Percentiles rank a stretch among this genome's conserved stretches.
Conservation (phyloP, 139 green algal genomes). For the Chlorella sp. region DNA sequence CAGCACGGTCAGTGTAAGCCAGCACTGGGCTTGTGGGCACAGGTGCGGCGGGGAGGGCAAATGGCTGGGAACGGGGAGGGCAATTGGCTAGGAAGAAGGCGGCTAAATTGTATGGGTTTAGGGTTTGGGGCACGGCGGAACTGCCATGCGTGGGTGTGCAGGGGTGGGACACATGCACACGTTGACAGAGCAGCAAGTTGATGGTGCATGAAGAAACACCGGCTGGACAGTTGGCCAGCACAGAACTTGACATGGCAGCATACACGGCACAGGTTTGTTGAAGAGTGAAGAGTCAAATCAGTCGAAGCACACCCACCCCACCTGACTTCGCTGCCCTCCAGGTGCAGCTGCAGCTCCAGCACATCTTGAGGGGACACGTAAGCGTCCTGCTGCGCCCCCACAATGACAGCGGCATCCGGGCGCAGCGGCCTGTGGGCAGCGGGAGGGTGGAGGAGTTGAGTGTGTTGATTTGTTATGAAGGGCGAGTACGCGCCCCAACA, state of each 20-base stretch:
- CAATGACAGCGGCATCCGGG: slow-evolving; percentile 77
- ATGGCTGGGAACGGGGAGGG: no score
- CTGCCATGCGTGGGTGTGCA: no score
- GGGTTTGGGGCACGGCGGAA: no score
- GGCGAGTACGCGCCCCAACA: slow-evolving; percentile 79
- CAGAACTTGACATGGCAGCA: not conserved
- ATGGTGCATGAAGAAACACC: not conserved
- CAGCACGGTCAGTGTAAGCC: not conserved
- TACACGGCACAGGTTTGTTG: not conserved
- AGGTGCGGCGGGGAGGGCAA: no score
- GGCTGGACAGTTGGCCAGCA: not conserved
- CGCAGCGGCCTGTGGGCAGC: slow-evolving; percentile 59
- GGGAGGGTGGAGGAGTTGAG: not conserved
- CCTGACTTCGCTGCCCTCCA: slow-evolving; percentile 70
- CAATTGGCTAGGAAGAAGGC: no score
- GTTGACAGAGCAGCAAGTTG: not conserved
- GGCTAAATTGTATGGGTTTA: no score
- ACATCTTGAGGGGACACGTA: slow-evolving; percentile 74
- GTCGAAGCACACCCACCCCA: slow-evolving; percentile 16
- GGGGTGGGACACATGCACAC: no score
- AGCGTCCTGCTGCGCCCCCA: slow-evolving; percentile 79
- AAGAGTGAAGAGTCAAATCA: not conserved
- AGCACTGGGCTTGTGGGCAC: not conserved
- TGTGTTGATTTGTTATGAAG: no score
- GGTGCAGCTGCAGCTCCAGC: slow-evolving; percentile 66